Base-by-base conservation (phyloP, 2,329 filamentous ascomycete species). In the Ophiocordyceps camponoti-floridani region DNA sequence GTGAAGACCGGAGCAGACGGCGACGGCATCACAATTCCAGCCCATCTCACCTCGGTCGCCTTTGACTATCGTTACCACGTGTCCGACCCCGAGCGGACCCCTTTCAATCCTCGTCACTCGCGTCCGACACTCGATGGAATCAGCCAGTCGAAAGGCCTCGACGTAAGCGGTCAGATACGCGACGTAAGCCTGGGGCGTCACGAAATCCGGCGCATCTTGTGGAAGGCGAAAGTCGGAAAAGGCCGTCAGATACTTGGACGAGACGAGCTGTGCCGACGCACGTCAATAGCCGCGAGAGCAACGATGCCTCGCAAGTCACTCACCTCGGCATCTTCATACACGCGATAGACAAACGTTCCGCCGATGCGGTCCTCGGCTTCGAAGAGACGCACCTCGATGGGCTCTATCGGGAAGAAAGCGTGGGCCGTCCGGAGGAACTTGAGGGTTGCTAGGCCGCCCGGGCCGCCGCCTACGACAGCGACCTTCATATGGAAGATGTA, bases 191-290 rank as follows among this genome's bases (percentile, higher is more conserved):
- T 56, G 48, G 0, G 63, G 59, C 2, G 59, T 60, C 8, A 69
- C 49, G 46, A 71, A 71, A 47, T 70, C 67, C 8, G 66, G 62
- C 1, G 59, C 59, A 10, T 66, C 58, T 1, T 55, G 43, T 2
- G 63, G 55, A 5, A 66, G 58, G 1, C 68, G 62, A 47, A 67
- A 68, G 49, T 72, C 68, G 1, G 68, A 72, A 48, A 72, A 72
- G 16, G 63, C 56, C 0, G 68, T 72, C 9, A 73, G 57, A 40
- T 69, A 67, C 48, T 69, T 69, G 3, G 67, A 70, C 1, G 65
- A 68, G 1, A 72, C 68, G 2, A 70, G 59, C 62, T 64, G 38
- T 30, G 28, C 12, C 14, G 40, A 28, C 8, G 26, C 19, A n/a
- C 10, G 40, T 23, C 3, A 26, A 11, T 14, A 41, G 27, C 27